Evolutionary conservation across 805 yeast genomes (phyloP), one percentile per base, ranked within the genome.

Genomic region (Candida caryicola): DNA sequence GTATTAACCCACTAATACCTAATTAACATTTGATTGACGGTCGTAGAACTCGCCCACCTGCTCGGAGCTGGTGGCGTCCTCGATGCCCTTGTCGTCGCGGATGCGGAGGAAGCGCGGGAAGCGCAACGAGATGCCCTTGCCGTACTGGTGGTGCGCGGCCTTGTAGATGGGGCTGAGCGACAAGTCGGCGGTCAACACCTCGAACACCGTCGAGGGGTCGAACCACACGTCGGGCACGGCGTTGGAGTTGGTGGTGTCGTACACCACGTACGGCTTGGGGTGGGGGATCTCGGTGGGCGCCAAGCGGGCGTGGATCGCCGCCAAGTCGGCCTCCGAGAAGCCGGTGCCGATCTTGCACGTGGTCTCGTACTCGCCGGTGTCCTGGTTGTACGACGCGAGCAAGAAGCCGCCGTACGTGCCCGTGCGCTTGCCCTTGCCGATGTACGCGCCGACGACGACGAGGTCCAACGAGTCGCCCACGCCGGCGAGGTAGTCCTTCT

Each of bases 321-420:
- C 78, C 40, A 93, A 70, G 53, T 81, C 75, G 47, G 83, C 97
- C 48, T 93, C 99, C 29, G 89, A 78, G 55, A 93, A 93, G 0
- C 99, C 99, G 0, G 99, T 93, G 33, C 99, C 99, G 39, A 95
- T 90, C 59, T 93, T 93, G 66, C 99, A 93, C 29, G 95, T 83
- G 0, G 97, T 85, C 60, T 93, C 98, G 57, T 77, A 88, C 53
- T 90, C 97, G 16, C 95, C 98, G 0, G 88, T 77, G 41, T 91
- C 96, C 39, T 80, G 81, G 54, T 93, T 93, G 56, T 88, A 91
- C 21, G 95, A 83, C 0, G 95, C 98, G 35, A 93, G 69, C 28
- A 93, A 61, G 54, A 90, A 93, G 2, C 98, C 99, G 36, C 99
- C 99, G 59, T 91, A 93, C 44, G 84, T 76, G 8, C 95, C 96